phyloP scores from a whole-genome alignment of 2,329 filamentous ascomycete genomes.

The Xylariales sp. region DNA sequence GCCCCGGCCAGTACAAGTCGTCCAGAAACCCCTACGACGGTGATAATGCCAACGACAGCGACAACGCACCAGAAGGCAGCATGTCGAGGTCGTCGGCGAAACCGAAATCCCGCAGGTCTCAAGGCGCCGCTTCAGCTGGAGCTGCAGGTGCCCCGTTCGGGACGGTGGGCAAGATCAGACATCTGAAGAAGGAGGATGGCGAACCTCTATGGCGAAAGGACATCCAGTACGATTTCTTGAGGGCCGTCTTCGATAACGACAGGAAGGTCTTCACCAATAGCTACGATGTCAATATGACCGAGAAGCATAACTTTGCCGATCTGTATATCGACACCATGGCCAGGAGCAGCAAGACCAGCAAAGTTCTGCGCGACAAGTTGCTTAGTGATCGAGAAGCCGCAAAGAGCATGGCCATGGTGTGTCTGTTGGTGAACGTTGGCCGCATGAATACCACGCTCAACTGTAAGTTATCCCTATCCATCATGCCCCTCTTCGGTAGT shows the following conservation, averaged over 20 bases:
- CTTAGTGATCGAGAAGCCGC: constrained; percentile 87
- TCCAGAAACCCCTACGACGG: constrained; percentile 10
- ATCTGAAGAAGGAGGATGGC: constrained; percentile 85
- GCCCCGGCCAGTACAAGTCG: constrained; percentile 5
- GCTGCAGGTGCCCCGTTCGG: constrained; percentile 16
- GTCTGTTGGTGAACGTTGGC: constrained; percentile 91
- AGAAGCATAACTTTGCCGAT: constrained; percentile 81
- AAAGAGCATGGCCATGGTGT: constrained; percentile 99
- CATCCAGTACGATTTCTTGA: constrained; percentile 84
- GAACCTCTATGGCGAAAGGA: constrained; percentile 82
- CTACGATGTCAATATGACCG: constrained; percentile 60
- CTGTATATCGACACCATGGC: constrained; percentile 99
- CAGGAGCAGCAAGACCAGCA: constrained; percentile 97
- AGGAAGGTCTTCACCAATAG: constrained; percentile 78
- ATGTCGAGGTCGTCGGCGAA: constrained; percentile 10
- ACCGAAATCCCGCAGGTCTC: constrained; percentile 15
- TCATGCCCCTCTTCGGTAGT: neutral
- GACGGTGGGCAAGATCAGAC: constrained; percentile 64
- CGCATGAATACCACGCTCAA: constrained; percentile 99
- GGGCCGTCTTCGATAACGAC: constrained; percentile 72
- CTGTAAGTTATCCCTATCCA: constrained; percentile 51
- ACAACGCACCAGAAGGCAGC: constrained; percentile 20
- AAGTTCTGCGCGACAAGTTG: constrained; percentile 94
- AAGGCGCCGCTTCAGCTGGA: constrained; percentile 14
- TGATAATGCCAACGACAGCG: constrained; percentile 12